Evolutionary conservation across 805 yeast species (phyloP).

Genomic region (Cyberlindnera sargentensis): DNA sequence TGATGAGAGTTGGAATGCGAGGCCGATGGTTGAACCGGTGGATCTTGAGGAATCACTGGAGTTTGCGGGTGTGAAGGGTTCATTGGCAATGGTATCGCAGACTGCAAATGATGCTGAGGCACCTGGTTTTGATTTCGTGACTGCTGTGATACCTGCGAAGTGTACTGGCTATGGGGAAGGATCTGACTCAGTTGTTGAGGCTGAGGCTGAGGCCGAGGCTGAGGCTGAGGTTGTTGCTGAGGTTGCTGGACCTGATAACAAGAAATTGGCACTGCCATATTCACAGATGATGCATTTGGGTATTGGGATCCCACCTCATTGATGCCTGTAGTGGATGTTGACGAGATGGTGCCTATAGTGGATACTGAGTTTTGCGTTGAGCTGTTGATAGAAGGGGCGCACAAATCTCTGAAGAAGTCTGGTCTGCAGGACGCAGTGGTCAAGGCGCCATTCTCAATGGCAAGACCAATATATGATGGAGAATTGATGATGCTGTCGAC

Average conservation of each 20-base stretch:
- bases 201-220: neutral
- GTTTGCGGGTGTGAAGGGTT: too few species aligned
- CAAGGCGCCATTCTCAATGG: conserved; percentile 18
- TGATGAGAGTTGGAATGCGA: neutral
- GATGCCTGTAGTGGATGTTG: too few species aligned
- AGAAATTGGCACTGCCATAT: neutral
- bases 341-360: too few species aligned
- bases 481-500: conserved; percentile 16
- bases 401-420: conserved; percentile 6
- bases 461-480: conserved; percentile 19
- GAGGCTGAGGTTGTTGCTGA: conserved; percentile 5
- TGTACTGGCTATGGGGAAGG: neutral
- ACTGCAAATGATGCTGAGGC: too few species aligned
- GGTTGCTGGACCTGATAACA: conserved; percentile 3
- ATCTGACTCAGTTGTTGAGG: neutral
- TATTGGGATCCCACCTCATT: too few species aligned
- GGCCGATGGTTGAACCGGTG: neutral
- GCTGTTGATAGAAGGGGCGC: too few species aligned
- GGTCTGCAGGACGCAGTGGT: conserved; percentile 11
- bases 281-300: neutral
- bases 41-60: neutral
- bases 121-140: too few species aligned
- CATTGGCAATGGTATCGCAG: too few species aligned
- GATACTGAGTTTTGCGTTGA: too few species aligned
- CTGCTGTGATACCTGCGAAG: too few species aligned